These are phyloP conservation scores for Ascochyta clinopodiicola DNA, from an alignment of 2,329 filamentous ascomycete species.

Conservation along the genomic window DNA sequence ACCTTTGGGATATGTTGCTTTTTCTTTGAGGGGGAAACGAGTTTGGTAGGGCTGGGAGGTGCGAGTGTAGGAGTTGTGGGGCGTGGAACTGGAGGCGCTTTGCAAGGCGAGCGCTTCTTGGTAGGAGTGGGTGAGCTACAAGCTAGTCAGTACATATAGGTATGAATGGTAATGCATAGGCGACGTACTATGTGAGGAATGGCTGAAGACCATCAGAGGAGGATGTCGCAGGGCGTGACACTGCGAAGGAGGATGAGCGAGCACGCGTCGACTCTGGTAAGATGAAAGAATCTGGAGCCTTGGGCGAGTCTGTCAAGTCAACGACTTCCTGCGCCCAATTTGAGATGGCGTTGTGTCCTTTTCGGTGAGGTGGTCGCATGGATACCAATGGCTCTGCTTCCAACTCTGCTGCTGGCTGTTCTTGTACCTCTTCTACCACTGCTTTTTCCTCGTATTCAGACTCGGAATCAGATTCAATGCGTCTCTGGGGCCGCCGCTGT, in stretches of 20 bases:
- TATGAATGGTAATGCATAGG: not conserved
- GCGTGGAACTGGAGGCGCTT: constrained; percentile 40
- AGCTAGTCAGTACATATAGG: not conserved
- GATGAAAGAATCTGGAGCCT: constrained; percentile 27
- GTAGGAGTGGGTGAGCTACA: constrained; percentile 42
- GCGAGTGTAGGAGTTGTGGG: constrained; percentile 41
- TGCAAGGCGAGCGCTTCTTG: constrained; percentile 43
- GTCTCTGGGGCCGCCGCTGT: constrained; percentile 24
- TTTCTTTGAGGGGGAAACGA: constrained; percentile 48
- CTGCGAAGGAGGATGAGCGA: constrained; percentile 33
- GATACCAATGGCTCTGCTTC: constrained; percentile 25
- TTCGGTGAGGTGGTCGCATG: constrained; percentile 31
- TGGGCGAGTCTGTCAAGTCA: constrained; percentile 40
- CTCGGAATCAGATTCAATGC: constrained; percentile 26
- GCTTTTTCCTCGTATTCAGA: constrained; percentile 31
- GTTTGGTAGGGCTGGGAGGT: constrained; percentile 39
- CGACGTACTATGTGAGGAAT: constrained; percentile 41
- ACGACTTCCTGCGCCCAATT: constrained; percentile 44
- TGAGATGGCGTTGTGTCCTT: constrained; percentile 36
- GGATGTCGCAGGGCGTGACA: constrained; percentile 41
- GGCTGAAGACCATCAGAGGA: constrained; percentile 33
- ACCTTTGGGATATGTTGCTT: constrained; percentile 39
- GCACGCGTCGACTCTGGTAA: constrained; percentile 27
- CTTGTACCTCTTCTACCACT: constrained; percentile 4
- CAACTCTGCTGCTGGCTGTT: constrained; percentile 2